Evolutionary conservation across 2,329 filamentous ascomycete species (phyloP).

Genomic region (Microdochium trichocladiopsis): DNA sequence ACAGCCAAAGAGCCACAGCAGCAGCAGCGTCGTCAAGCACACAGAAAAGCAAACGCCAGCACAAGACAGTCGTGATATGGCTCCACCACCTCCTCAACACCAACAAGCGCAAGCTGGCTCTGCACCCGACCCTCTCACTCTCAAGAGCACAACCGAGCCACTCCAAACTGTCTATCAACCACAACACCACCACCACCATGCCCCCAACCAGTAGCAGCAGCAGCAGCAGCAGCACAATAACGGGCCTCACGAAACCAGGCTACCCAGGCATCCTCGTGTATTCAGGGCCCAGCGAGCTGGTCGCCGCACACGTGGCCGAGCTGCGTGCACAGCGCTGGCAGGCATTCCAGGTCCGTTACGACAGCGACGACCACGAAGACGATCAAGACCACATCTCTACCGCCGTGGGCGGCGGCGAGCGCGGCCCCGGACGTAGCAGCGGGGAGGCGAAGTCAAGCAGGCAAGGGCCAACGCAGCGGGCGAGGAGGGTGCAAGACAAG

Average conservation of each 20-base stretch:
- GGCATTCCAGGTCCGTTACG: conserved; percentile 13
- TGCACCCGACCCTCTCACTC: conserved; percentile 8
- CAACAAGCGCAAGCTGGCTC: conserved; percentile 13
- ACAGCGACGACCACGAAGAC: conserved; percentile 6
- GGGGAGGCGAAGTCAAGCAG: neutral
- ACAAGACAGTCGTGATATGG: conserved; percentile 13
- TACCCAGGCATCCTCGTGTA: conserved; percentile 12
- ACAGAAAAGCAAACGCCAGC: no score
- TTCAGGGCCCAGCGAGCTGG: conserved; percentile 7
- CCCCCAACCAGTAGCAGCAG: no score
- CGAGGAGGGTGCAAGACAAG: neutral
- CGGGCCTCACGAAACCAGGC: conserved; percentile 12
- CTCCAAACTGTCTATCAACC: neutral
- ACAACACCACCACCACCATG: neutral
- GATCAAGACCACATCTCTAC: neutral
- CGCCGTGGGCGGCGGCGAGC: neutral
- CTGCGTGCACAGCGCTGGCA: conserved; percentile 11
- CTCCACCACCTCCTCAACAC: conserved; percentile 15
- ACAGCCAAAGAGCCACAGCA: no score
- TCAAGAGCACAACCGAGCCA: no score
- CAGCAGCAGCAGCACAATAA: conserved; percentile 1
- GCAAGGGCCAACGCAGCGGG: neutral
- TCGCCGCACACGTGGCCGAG: conserved; percentile 9
- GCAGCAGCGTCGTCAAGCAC: no score
- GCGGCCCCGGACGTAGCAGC: neutral